phyloP scores from a whole-genome alignment of 2,329 filamentous ascomycete genomes.

The Mycosphaerella sp. region DNA sequence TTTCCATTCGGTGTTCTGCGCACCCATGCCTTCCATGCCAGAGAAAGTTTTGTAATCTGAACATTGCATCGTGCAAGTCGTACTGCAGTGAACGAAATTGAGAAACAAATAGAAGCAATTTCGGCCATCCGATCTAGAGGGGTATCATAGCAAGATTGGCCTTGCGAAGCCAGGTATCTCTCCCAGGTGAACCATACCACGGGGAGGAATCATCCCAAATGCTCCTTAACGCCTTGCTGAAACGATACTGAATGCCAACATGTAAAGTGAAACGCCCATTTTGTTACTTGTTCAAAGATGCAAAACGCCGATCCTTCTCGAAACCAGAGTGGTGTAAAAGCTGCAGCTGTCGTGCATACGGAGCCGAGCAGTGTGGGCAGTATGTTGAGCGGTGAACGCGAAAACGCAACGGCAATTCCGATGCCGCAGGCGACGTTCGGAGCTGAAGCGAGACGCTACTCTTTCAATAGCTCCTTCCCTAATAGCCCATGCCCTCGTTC shows the following conservation, averaged over 20 bases:
- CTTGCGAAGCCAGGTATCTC: constrained; percentile 29
- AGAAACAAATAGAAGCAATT: not conserved
- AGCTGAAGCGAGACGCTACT: constrained; percentile 3
- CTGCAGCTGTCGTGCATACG: constrained; percentile 11
- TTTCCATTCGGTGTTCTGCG: not conserved
- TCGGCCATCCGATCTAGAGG: constrained; percentile 14
- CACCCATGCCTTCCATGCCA: not conserved
- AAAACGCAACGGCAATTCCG: not conserved
- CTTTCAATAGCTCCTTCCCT: constrained; percentile 10
- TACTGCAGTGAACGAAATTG: not conserved
- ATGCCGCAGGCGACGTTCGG: constrained; percentile 16
- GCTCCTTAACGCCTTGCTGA: constrained; percentile 30
- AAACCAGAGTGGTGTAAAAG: constrained; percentile 4
- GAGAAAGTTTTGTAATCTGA: not conserved
- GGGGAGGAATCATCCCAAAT: constrained; percentile 29
- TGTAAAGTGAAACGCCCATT: constrained; percentile 11
- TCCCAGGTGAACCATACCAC: constrained; percentile 15
- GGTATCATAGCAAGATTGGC: constrained; percentile 23
- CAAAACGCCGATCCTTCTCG: constrained; percentile 1
- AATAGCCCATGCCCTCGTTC: constrained; percentile 30
- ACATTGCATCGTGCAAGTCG: not conserved
- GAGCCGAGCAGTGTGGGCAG: constrained; percentile 4
- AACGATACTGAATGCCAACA: constrained; percentile 20
- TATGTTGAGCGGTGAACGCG: constrained; percentile 15
- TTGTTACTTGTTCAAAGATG: not conserved